Base-by-base conservation (phyloP, 2,329 filamentous ascomycete species). In the Colletotrichum ledebouriae region DNA sequence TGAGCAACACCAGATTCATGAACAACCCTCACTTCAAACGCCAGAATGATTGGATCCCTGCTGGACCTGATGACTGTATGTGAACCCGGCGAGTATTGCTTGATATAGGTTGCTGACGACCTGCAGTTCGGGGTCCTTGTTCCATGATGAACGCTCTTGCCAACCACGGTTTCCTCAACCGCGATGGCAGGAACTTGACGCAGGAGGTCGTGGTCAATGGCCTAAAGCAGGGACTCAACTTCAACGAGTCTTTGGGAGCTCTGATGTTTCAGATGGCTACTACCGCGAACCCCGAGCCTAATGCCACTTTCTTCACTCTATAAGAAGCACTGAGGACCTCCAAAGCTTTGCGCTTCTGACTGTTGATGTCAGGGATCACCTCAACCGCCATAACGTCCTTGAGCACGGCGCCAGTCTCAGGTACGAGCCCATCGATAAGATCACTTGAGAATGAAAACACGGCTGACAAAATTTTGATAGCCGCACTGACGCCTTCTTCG, bases 121-220 rank as follows among this genome's bases (percentile, higher is more conserved):
- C 39, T 41, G 11, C 29, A 81, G 78, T 78, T 20, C 76, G 79
- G 15, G 78, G 79, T 0, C 83, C 84, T 25, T 86, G 84, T 65
- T 2, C 22, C 22, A 22, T 22, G 22, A 22, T 22, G 22, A 22
- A 22, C 2, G 4, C 22, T 0, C 75, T 86, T n/a, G 81, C 83
- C 4, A 86, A 86, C 71, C 82, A 86, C 67, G 81, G 80, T 13
- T 84, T 82, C 63, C 78, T 86, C 1, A 83, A 82, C 3, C 84
- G 78, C 56, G 73, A 83, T 60, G 84, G 84, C 44, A 77, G 75
- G 50, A 77, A 82, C 71, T 75, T 85, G 59, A 82, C 79, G 12
- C 71, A 75, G 39, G 73, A 78, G 53, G 77, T 76, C 20, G 77
- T 79, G 0, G 71, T 83, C 6, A 71, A 75, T 6, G 84, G 75